These are phyloP conservation scores for Entoloma clypeatum DNA, from an alignment of 1,284 basidiomycete genomes.

Conservation along the genomic window DNA sequence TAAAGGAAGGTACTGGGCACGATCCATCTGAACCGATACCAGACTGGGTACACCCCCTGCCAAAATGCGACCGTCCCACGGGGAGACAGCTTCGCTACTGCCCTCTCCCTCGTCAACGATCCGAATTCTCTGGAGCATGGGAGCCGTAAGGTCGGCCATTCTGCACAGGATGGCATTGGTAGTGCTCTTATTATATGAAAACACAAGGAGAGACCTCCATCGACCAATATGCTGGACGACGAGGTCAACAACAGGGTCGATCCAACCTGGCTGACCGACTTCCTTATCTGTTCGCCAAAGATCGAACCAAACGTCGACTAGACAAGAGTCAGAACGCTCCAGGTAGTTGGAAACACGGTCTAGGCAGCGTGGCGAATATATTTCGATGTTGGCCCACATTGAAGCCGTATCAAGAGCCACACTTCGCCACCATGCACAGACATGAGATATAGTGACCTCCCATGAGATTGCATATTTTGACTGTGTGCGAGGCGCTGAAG, in stretches of 20 bases:
- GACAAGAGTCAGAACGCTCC: conserved; percentile 15
- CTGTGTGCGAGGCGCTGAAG: conserved; percentile 13
- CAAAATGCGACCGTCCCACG: conserved; percentile 12
- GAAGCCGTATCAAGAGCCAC: conserved; percentile 15
- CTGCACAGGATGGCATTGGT: conserved; percentile 16
- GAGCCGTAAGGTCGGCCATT: conserved; percentile 14
- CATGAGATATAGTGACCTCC: conserved; percentile 21
- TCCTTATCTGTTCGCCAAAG: conserved; percentile 20
- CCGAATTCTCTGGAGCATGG: conserved; percentile 20
- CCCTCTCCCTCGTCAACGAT: conserved; percentile 20
- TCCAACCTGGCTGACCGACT: conserved; percentile 9
- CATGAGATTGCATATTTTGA: conserved; percentile 16
- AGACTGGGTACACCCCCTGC: conserved; percentile 21
- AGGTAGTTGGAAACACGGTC: conserved; percentile 18
- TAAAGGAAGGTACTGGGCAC: conserved; percentile 17
- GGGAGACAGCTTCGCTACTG: conserved; percentile 13
- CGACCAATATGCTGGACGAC: conserved; percentile 23
- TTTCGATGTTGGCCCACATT: conserved; percentile 21
- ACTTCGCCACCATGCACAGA: conserved; percentile 21
- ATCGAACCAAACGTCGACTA: conserved; percentile 19
- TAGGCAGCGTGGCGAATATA: conserved; percentile 19
- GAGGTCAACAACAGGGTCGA: conserved; percentile 17
- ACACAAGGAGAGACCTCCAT: conserved; percentile 25
- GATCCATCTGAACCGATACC: conserved; percentile 16
- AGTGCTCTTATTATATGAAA: conserved; percentile 23